Evolutionary conservation across 495 filamentous ascomycete genomes (phyloP), one percentile per base, ranked within the genome.

Genomic region (Podospora tetraspora): DNA sequence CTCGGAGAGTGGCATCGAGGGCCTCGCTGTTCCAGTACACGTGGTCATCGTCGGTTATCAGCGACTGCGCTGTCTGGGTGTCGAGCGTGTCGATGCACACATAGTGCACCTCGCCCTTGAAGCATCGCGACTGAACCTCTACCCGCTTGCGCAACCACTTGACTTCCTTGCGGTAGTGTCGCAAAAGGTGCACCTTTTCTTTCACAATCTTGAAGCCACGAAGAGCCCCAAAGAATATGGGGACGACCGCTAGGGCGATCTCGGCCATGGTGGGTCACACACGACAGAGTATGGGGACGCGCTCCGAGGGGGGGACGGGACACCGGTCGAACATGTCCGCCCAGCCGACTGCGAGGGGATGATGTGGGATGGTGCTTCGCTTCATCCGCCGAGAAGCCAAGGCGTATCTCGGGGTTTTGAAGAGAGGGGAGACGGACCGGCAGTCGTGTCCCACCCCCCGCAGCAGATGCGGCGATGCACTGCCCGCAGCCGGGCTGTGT

Each of bases 141-240:
- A 66, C 57, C 64, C 56, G 59, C 2, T 29, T 57, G n/a, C 64
- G 64, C 64, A 66, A 16, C 57, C 64, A 61, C 34, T 66, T 52
- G 29, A 66, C 37, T 22, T 66, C 64, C 58, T 66, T 66, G 25
- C 57, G 64, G 21, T 66, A 66, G 30, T 66, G 64, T 19, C 57
- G 64, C 16, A 66, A 57, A 6, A 61, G 27, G 21, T 66, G 57
- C 9, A 57, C 22, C 22, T 66, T 66, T 19, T 52, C 57, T 29
- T 34, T 34, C 30, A 66, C 12, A n/a, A 60, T 34, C n/a, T 21
- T 30, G 23, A 66, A 66, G 27, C 64, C 64, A 1, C 37, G 32
- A 24, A 66, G 27, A 21, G 64, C 32, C n/a, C 57, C 32, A n/a
- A 66, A 61, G 57, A 66, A 60, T 2, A 66, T 66, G 27, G 64